Evolutionary conservation across 164 flowering plant species (phyloP), one percentile per base, ranked within the genome.

Genomic region (Vitis riparia): DNA sequence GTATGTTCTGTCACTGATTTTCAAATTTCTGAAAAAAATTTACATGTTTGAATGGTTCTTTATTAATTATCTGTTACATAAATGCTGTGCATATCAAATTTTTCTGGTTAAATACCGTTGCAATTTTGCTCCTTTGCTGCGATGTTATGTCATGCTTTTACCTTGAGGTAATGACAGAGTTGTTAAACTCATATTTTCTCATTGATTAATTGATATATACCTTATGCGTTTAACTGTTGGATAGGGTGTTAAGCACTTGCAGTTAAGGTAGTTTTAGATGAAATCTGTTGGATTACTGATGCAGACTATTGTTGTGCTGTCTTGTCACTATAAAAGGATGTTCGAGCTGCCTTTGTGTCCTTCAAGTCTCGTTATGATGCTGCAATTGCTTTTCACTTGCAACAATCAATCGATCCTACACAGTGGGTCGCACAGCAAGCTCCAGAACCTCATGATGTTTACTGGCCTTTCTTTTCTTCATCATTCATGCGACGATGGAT

Each of bases 401-500:
- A 77, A 74, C 99, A 93, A 69, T 85, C 91, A 5, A 65, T 32
- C 11, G 81, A 93, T 78, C 98, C 99, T 13, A 91, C 85, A 55
- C 68, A 84, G 48, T 95, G 98, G 99, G 55, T 89, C 68, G 86
- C 90, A 55, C 97, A 93, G 73, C 81, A 69, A 80, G 99, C 98
- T 69, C 98, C 98, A 55, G 96, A 88, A 70, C 98, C 97, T 69
- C 70, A 71, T 63, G 98, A 95, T 81, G 94, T 95, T 61, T 85
- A 86, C 72, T 93, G 99, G 98, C 96, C 99, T 57, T 91, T 90
- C 81, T 89, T 95, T 74, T 93, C 94, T 63, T 62, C 93, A 23
- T 83, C 93, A 1, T 95, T 91, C 63, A 37, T 87, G 59, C 74
- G 60, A 66, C 82, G 85, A 73, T 95, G 99, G 99, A 75, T 95